Conservation (phyloP, 257 asterid genomes). For the Osmanthus fragrans region DNA sequence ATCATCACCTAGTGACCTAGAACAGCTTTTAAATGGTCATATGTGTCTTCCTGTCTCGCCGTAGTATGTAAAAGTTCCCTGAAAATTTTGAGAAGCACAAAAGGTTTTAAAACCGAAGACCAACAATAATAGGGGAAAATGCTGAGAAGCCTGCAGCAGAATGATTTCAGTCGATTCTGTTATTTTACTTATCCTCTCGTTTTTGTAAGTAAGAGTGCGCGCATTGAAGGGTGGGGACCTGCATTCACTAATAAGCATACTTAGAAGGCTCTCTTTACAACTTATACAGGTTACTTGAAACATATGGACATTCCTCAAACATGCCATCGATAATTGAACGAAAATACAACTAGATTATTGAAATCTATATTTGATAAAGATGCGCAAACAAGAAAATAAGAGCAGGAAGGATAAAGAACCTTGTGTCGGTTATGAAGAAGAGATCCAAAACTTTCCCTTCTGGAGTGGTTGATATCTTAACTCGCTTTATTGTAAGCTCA, state of each 20-base stretch:
- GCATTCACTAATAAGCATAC: not conserved
- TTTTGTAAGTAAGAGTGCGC: too few species aligned
- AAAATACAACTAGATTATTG: not conserved
- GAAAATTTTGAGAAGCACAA: slow-evolving; percentile 12
- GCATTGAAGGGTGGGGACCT: not conserved
- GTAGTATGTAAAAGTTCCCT: slow-evolving; percentile 76
- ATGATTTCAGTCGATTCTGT: not conserved
- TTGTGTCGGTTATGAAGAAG: slow-evolving; percentile 79
- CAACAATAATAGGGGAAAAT: not conserved
- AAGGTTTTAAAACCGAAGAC: not conserved
- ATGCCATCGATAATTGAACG: not conserved
- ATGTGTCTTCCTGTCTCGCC: slow-evolving; percentile 61
- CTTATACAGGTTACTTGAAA: not conserved
- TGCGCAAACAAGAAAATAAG: not conserved
- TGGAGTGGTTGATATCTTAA: slow-evolving; percentile 72
- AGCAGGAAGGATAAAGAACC: slow-evolving; percentile 36
- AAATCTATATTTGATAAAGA: not conserved
- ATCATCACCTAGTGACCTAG: slow-evolving; percentile 67
- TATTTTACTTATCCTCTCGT: too few species aligned
- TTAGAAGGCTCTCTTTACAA: not conserved
- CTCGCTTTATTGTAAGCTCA: slow-evolving; percentile 74
- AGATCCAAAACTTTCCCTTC: slow-evolving; percentile 88
- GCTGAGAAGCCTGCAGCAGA: not conserved
- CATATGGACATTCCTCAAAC: too few species aligned
- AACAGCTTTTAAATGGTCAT: slow-evolving; percentile 49